phyloP scores from a whole-genome alignment of 192 early-diverging fungal genomes.

The Cladochytrium replicatum region DNA sequence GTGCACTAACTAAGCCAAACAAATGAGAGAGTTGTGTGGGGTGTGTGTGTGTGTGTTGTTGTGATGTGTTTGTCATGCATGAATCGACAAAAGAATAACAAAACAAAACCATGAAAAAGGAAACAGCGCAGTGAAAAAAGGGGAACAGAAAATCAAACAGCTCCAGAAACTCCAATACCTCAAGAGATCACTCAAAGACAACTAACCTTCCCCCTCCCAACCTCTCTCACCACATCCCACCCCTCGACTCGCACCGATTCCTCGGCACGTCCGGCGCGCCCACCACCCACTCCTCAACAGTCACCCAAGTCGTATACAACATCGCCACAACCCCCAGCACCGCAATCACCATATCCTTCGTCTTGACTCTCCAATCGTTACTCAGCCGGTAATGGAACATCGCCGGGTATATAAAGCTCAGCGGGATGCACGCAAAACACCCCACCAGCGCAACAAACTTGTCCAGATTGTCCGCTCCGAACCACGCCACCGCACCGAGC shows the following conservation, averaged over 20 bases:
- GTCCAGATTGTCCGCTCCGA: slow-evolving; percentile 66
- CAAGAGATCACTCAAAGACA: too few relatives aligned
- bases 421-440: slow-evolving; percentile 60
- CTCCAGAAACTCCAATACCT: too few relatives aligned
- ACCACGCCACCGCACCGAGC: slow-evolving; percentile 68
- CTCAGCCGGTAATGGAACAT: slow-evolving; percentile 63
- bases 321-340: slow-evolving; percentile 61
- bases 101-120: too few relatives aligned
- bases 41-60: too few relatives aligned
- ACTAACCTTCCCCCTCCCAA: too few relatives aligned
- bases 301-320: slow-evolving; percentile 73
- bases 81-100: too few relatives aligned
- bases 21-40: too few relatives aligned
- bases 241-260: slow-evolving; percentile 34
- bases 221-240: too few relatives aligned
- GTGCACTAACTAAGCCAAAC: too few relatives aligned
- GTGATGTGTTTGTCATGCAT: too few relatives aligned
- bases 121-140: too few relatives aligned
- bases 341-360: slow-evolving; percentile 50
- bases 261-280: slow-evolving; percentile 35
- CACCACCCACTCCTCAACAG: slow-evolving; percentile 51
- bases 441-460: slow-evolving; percentile 79
- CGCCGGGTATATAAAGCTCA: slow-evolving; percentile 75
- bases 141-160: too few relatives aligned
- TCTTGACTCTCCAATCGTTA: slow-evolving; percentile 12